Evolutionary conservation across 164 flowering plant species (phyloP), one percentile per base, ranked within the genome.

Genomic region (Nelumbo lutea): DNA sequence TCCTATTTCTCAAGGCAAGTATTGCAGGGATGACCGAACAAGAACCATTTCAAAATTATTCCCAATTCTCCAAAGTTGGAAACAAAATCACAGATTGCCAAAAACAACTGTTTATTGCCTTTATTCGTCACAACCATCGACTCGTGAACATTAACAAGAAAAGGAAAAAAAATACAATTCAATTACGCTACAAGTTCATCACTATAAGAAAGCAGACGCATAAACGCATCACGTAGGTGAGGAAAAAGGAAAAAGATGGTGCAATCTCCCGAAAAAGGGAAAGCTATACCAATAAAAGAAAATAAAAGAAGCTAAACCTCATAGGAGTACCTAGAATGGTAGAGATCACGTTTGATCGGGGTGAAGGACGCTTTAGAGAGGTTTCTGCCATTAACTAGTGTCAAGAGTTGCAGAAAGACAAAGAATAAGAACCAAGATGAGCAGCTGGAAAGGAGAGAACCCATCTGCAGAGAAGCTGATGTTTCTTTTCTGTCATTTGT

Each of bases 261-360:
- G 50, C 8, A 9, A 55, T 62, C 8, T 38, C 56, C 15, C 39
- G 6, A 59, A 47, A 2, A 4, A 14, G 9, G 62, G 39, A 3
- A 56, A 67, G 15, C 47, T 38, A 53, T 3, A 38, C 43, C 52
- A 39, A 39, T 5, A 67, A 43, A 42, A 13, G 3, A 48, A 44
- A 44, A 60, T 39, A 39, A 5, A 53, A 43, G 13, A 59, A 41
- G 11, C 50, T 65, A 69, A 66, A 51, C 43, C 55, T 64, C 64
- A 27, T 52, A 56, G 61, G 68, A 14, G 6, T 42, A 76, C 82
- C 82, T 74, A 11, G 79, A 86, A 73, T 81, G 90, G 75, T 89
- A 89, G 50, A 89, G 90, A 89, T 89, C 88, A 51, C 65, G 87
- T 53, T 81, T 81, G 75, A 86, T 73, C 40, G 83, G 84, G 2